phyloP scores from a whole-genome alignment of 2,329 filamentous ascomycete species.

The Hypoxylon rubiginosum region DNA sequence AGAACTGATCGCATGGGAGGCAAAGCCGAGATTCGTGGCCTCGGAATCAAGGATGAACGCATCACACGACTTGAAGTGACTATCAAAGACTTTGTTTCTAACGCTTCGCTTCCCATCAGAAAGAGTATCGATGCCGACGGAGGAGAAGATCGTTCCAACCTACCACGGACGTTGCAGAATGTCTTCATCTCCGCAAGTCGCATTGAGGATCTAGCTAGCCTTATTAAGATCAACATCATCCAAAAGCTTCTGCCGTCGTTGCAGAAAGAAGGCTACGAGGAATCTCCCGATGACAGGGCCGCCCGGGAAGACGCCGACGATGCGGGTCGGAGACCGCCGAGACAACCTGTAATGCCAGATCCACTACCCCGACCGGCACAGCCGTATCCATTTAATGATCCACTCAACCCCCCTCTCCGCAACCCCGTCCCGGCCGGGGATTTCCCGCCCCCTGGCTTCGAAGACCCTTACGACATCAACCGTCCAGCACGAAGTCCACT shows the following conservation, averaged over 20 bases:
- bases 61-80: conserved; percentile 83
- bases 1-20: conserved; percentile 85
- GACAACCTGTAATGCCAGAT: conserved; percentile 61
- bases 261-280: conserved; percentile 83
- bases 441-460: conserved; percentile 89
- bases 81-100: conserved; percentile 80
- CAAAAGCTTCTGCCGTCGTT: conserved; percentile 85
- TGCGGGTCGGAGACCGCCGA: conserved; percentile 58
- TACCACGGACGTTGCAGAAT: conserved; percentile 64
- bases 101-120: conserved; percentile 67
- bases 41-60: conserved; percentile 84
- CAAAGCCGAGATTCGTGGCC: conserved; percentile 85
- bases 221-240: conserved; percentile 84
- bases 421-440: conserved; percentile 77
- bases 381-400: conserved; percentile 77
- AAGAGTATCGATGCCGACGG: conserved; percentile 63
- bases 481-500: conserved; percentile 68
- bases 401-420: conserved; percentile 71
- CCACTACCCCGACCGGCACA: conserved; percentile 71
- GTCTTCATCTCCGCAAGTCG: conserved; percentile 81
- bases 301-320: conserved; percentile 59
- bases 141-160: conserved; percentile 64
- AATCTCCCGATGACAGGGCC: conserved; percentile 61
- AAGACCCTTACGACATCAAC: conserved; percentile 90
- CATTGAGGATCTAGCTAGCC: conserved; percentile 74